phyloP scores from a whole-genome alignment of 2,329 filamentous ascomycete genomes.

The Sporothrix brunneoviolacea region DNA sequence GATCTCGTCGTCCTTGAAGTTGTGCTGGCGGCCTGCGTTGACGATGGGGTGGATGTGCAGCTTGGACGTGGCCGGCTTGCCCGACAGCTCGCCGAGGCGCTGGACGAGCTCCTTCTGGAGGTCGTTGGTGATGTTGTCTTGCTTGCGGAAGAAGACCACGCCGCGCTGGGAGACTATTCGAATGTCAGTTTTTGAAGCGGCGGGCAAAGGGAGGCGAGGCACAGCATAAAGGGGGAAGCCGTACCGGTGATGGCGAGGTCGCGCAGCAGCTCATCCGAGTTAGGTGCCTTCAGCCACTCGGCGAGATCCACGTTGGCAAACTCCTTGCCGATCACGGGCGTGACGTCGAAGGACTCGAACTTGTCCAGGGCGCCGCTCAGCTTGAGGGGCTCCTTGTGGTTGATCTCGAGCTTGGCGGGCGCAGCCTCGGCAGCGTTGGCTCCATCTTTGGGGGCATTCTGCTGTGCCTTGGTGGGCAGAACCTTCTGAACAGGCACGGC shows the following conservation, averaged over 20 bases:
- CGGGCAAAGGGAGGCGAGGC: neutral
- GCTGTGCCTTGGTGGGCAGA: too few relatives aligned
- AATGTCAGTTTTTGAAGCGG: neutral
- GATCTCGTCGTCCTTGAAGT: slow-evolving; percentile 33
- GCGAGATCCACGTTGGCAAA: slow-evolving; percentile 44
- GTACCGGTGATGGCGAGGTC: slow-evolving; percentile 56
- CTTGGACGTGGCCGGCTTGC: slow-evolving; percentile 38
- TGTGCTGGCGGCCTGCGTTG: slow-evolving; percentile 12
- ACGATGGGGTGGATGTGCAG: slow-evolving; percentile 46
- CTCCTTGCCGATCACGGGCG: slow-evolving; percentile 50
- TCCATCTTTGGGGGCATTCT: too few relatives aligned
- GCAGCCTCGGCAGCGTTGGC: too few relatives aligned
- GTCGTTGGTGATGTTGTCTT: slow-evolving; percentile 27
- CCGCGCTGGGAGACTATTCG: slow-evolving; percentile 38
- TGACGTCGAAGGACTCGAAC: slow-evolving; percentile 42
- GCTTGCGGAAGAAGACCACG: slow-evolving; percentile 44
- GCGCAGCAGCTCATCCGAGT: slow-evolving; percentile 49
- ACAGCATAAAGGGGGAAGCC: neutral
- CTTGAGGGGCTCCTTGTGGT: slow-evolving; percentile 15
- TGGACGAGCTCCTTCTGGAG: slow-evolving; percentile 16
- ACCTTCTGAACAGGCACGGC: too few relatives aligned
- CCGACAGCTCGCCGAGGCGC: slow-evolving; percentile 15
- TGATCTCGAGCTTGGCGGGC: neutral
- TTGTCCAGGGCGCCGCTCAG: slow-evolving; percentile 34
- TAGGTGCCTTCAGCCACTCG: slow-evolving; percentile 46